Evolutionary conservation across 345 rosid species (phyloP).

Genomic region (Gossypium bickii): DNA sequence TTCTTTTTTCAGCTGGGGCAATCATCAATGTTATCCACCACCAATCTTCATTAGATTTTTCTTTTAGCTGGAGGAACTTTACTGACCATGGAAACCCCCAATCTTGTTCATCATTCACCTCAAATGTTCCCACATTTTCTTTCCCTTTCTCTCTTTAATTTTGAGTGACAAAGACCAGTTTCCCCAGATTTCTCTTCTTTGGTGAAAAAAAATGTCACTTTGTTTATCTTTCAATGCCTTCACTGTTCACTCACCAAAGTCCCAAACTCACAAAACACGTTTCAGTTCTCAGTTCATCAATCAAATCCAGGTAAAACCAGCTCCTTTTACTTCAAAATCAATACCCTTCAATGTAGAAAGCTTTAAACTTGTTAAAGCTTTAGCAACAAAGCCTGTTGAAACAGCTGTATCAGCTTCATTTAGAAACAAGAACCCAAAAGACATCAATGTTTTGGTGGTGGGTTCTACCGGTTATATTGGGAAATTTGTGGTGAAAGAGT

Average conservation of each 20-base stretch:
- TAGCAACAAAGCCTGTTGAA: constrained; percentile 31
- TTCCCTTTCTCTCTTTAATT: not conserved
- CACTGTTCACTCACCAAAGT: constrained; percentile 29
- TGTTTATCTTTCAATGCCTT: constrained; percentile 44
- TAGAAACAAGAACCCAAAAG: constrained; percentile 54
- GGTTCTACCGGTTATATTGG: constrained; percentile 98
- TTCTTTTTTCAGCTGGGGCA: not conserved
- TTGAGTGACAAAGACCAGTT: not conserved
- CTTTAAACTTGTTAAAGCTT: constrained; percentile 36
- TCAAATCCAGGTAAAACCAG: constrained; percentile 52
- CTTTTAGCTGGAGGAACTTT: not conserved
- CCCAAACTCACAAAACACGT: constrained; percentile 29
- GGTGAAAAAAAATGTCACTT: constrained; percentile 34
- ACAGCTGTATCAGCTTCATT: constrained; percentile 36
- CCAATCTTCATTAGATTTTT: constrained; percentile 1
- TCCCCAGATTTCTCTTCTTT: not conserved
- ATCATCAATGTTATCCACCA: constrained; percentile 2
- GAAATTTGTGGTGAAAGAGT: constrained; percentile 73
- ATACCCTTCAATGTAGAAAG: constrained; percentile 30
- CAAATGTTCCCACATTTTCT: not conserved
- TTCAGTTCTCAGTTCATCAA: constrained; percentile 37
- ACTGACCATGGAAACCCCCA: not conserved
- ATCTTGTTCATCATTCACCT: constrained; percentile 9
- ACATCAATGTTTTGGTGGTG: constrained; percentile 66
- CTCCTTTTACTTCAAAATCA: constrained; percentile 22